Conservation (phyloP, 331 rosid genomes). For the Stylosanthes scabra region DNA sequence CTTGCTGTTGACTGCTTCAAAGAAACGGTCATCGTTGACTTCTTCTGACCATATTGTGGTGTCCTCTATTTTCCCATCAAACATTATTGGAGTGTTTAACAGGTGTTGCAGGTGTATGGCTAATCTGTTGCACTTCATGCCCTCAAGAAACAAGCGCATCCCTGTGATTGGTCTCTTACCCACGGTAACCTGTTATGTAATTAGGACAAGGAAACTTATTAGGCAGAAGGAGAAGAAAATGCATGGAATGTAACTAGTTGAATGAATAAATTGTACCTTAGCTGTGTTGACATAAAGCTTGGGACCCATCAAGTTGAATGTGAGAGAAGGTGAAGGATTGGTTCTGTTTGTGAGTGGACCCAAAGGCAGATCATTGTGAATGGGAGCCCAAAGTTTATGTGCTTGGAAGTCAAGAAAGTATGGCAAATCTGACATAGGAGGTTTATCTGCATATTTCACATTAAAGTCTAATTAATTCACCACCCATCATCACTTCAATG, state of each 20-base stretch:
- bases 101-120: slow-evolving; percentile 91
- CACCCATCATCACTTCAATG: background rate
- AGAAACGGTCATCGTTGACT: slow-evolving; percentile 53
- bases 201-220: slow-evolving; percentile 4
- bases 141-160: slow-evolving; percentile 89
- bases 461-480: background rate
- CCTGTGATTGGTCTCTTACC: slow-evolving; percentile 84
- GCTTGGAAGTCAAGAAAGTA: slow-evolving; percentile 90
- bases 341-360: slow-evolving; percentile 67
- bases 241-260: background rate
- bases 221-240: background rate
- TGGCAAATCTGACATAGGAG: slow-evolving; percentile 74
- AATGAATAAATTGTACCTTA: slow-evolving; percentile 49
- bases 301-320: slow-evolving; percentile 83
- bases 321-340: slow-evolving; percentile 54
- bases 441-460: slow-evolving; percentile 71
- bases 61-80: slow-evolving; percentile 58
- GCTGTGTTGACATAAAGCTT: slow-evolving; percentile 68
- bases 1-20: slow-evolving; percentile 64
- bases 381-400: slow-evolving; percentile 87
- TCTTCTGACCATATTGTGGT: slow-evolving; percentile 70
- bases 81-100: slow-evolving; percentile 59
- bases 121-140: slow-evolving; percentile 87
- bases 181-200: slow-evolving; percentile 58
- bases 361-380: slow-evolving; percentile 78